Percentiles rank a stretch among this genome's conserved stretches.
Conservation (phyloP, 257 asterid genomes). For the Capsicum rhomboideum region DNA sequence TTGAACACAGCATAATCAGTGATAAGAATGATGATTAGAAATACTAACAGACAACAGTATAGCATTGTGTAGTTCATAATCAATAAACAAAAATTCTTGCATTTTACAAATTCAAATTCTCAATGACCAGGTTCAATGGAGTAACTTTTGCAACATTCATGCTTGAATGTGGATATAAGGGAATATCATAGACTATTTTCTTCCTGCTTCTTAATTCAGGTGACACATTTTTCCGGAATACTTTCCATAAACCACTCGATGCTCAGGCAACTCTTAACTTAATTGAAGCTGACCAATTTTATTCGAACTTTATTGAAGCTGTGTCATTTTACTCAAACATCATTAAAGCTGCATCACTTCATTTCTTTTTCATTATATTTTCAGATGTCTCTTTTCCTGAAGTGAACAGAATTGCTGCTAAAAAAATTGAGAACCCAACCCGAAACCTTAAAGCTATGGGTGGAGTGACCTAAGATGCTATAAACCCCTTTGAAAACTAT, state of each 20-base stretch:
- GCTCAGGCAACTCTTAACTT: neutral
- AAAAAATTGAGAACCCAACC: neutral
- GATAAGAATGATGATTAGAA: neutral
- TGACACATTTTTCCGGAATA: neutral
- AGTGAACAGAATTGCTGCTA: neutral
- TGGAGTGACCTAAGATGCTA: neutral
- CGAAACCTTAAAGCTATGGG: neutral
- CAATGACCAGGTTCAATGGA: neutral
- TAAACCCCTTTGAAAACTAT: neutral
- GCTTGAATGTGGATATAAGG: neutral
- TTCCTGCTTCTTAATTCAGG: neutral
- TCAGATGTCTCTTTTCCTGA: neutral
- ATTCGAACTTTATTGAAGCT: neutral
- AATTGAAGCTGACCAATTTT: neutral
- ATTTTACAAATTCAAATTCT: neutral
- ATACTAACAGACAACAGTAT: neutral
- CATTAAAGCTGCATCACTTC: neutral
- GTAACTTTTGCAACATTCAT: neutral
- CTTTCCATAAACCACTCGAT: neutral
- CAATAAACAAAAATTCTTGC: neutral
- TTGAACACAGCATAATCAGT: slow-evolving; percentile 12
- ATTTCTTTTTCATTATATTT: neutral
- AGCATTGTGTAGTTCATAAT: neutral
- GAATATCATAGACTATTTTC: neutral
- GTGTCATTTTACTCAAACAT: neutral